Conservation (phyloP, 257 asterid species). For the Orobanche coerulescens region DNA sequence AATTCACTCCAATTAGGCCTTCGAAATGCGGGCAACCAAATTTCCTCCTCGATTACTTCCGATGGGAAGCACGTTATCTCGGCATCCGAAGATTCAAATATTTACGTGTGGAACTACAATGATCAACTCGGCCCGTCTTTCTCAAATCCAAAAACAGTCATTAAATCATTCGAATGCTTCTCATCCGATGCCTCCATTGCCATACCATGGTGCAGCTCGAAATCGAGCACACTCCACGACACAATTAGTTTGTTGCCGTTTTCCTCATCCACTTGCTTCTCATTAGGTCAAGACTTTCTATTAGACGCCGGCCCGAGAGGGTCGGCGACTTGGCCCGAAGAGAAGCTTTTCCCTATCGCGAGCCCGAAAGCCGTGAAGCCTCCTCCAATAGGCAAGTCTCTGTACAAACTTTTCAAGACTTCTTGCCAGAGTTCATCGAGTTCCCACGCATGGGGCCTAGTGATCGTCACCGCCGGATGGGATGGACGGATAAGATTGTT, state of each 20-base stretch:
- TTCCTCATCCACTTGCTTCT: constrained; percentile 45
- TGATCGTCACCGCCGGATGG: constrained; percentile 78
- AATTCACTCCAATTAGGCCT: constrained; percentile 38
- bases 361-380: constrained; percentile 24
- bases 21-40: constrained; percentile 51
- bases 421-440: constrained; percentile 59
- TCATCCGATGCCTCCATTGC: constrained; percentile 66
- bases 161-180: constrained; percentile 59
- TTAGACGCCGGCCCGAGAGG: constrained; percentile 53
- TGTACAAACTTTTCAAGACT: constrained; percentile 54
- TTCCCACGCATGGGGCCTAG: constrained; percentile 80
- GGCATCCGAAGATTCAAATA: constrained; percentile 68
- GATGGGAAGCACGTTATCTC: constrained; percentile 74
- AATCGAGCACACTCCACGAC: constrained; percentile 22
- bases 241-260: constrained; percentile 36
- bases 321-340: constrained; percentile 98
- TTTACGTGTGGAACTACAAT: constrained; percentile 58
- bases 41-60: constrained; percentile 56
- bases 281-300: constrained; percentile 49
- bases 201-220: constrained; percentile 73
- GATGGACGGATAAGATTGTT: constrained; percentile 84
- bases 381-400: constrained; percentile 52
- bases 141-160: constrained; percentile 36
- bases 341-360: constrained; percentile 69
- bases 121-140: constrained; percentile 22